Conservation (phyloP, 2,329 filamentous ascomycete species). For the Talaromyces sp. region DNA sequence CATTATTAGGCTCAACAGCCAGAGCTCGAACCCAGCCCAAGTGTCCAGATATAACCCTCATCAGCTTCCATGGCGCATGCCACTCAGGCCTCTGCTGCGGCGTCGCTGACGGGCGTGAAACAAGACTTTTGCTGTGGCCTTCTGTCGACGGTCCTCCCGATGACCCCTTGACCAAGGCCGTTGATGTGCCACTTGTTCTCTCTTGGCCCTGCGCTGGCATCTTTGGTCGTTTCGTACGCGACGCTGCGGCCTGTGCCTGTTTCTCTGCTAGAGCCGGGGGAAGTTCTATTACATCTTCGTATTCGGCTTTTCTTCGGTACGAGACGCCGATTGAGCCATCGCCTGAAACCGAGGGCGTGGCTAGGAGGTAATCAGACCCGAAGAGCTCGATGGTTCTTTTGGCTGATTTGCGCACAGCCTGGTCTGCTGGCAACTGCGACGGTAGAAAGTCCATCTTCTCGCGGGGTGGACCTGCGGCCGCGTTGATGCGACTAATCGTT, state of each 20-base stretch:
- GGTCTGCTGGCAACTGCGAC: constrained; percentile 17
- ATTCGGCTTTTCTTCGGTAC: constrained; percentile 55
- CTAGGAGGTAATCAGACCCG: constrained; percentile 41
- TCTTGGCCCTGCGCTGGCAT: constrained; percentile 37
- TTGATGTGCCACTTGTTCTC: constrained; percentile 42
- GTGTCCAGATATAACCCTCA: constrained; percentile 95
- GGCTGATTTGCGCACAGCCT: constrained; percentile 36
- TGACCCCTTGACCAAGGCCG: constrained; percentile 47
- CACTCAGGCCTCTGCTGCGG: constrained; percentile 77
- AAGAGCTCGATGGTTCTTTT: constrained; percentile 45
- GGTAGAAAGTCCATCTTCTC: background rate
- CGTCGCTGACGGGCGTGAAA: constrained; percentile 56
- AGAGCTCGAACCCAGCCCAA: constrained; percentile 88
- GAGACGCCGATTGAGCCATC: constrained; percentile 39
- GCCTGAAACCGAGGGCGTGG: constrained; percentile 37
- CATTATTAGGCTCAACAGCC: constrained; percentile 90
- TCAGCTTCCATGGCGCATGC: constrained; percentile 97
- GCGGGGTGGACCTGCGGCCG: background rate
- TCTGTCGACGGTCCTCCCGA: constrained; percentile 22
- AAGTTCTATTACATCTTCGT: constrained; percentile 68
- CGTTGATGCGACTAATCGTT: background rate
- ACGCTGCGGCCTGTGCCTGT: constrained; percentile 60
- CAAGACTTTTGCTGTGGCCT: constrained; percentile 53
- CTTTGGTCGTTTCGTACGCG: constrained; percentile 59
- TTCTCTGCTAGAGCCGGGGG: constrained; percentile 74